These are phyloP conservation scores for Ophiosphaerella narmari DNA, from an alignment of 2,329 filamentous ascomycete species.

Conservation along the genomic window DNA sequence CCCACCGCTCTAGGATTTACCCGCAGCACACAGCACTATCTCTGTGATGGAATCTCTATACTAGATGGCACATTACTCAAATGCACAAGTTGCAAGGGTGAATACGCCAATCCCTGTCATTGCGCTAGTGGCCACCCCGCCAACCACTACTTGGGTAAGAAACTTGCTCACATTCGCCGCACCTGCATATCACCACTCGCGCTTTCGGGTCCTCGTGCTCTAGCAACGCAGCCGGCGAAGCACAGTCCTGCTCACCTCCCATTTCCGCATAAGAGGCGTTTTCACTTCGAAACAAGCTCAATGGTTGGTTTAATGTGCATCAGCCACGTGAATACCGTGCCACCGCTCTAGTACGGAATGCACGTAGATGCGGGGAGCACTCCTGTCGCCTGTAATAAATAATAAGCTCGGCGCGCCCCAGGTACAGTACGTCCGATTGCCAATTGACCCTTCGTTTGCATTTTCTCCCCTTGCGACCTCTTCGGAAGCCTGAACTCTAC, in stretches of 20 bases:
- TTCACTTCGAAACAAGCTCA: conserved; percentile 18
- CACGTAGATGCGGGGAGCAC: conserved; percentile 26
- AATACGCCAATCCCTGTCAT: conserved; percentile 16
- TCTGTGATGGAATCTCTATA: background rate
- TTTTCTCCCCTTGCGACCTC: background rate
- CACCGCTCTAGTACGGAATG: conserved; percentile 25
- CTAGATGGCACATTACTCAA: no score
- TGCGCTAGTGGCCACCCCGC: conserved; percentile 20
- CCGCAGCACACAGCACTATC: background rate
- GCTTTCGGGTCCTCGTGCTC: conserved; percentile 9
- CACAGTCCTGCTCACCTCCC: conserved; percentile 29
- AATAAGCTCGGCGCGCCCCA: conserved; percentile 21
- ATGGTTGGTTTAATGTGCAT: conserved; percentile 24
- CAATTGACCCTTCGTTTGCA: background rate
- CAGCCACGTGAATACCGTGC: conserved; percentile 21
- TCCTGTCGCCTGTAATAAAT: conserved; percentile 30
- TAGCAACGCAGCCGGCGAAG: conserved; percentile 22
- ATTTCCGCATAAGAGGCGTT: conserved; percentile 15
- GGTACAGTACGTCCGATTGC: background rate
- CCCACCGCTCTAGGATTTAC: no score
- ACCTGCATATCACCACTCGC: conserved; percentile 10
- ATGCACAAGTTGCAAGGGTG: conserved; percentile 9
- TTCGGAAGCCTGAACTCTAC: background rate
- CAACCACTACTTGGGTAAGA: conserved; percentile 27
- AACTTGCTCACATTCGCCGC: conserved; percentile 37